A percentile compares a stretch with the other conserved stretches of the same genome.
Evolutionary conservation across 768 basidiomycete species (phyloP).

Genomic region (Kwoniella europaea): DNA sequence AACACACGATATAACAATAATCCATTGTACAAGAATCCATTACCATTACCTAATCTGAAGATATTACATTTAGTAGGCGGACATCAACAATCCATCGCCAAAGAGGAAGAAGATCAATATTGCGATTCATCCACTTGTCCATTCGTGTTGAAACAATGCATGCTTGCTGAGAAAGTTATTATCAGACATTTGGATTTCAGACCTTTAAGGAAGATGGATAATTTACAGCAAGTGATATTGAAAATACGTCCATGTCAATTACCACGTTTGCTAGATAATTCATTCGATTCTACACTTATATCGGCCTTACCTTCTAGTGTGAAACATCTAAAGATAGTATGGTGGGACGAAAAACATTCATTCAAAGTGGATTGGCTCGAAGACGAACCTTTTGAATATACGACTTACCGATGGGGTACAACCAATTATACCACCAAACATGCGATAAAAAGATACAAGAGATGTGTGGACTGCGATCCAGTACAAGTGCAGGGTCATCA

Average conservation of each 20-base stretch:
- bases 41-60: not conserved
- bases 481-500: too few species aligned
- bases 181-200: not conserved
- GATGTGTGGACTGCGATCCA: too few species aligned
- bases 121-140: not conserved
- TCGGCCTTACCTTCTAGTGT: not conserved
- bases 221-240: not conserved
- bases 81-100: not conserved
- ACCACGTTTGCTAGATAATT: not conserved
- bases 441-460: too few species aligned
- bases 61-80: not conserved
- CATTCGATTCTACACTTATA: too few species aligned
- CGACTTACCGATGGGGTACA: too few species aligned
- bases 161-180: not conserved
- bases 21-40: not conserved
- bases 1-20: not conserved
- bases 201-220: not conserved
- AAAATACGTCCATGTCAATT: not conserved
- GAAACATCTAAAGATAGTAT: not conserved
- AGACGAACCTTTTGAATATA: not conserved
- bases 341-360: conserved; percentile 8
- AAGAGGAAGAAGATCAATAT: not conserved
- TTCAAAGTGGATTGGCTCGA: not conserved
- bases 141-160: not conserved
- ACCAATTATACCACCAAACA: too few species aligned